Conservation (phyloP, 2,329 filamentous ascomycete genomes). For the Diaporthe velutina region DNA sequence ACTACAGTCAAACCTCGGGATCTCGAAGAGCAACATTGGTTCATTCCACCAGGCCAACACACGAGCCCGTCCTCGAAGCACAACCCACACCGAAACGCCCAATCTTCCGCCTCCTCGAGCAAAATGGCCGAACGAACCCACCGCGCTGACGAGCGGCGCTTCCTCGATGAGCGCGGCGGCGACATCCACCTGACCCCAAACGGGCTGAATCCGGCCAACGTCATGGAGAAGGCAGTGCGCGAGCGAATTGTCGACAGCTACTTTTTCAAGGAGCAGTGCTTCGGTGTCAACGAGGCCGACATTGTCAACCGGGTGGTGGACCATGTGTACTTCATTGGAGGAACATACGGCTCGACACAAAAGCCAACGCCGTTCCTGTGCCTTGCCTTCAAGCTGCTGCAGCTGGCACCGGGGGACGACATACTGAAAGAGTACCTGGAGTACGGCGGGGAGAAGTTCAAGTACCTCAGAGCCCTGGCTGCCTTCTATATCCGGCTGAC, state of each 20-base stretch:
- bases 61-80: background rate
- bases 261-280: constrained; percentile 99
- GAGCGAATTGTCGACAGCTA: constrained; percentile 96
- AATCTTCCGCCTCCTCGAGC: background rate
- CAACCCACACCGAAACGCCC: background rate
- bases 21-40: background rate
- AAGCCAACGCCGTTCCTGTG: constrained; percentile 94
- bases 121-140: constrained; percentile 55
- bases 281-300: constrained; percentile 87
- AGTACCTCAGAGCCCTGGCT: constrained; percentile 90
- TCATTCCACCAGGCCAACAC: background rate
- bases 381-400: constrained; percentile 92
- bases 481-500: constrained; percentile 95
- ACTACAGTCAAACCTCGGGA: background rate
- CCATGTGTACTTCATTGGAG: constrained; percentile 84
- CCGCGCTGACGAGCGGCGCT: constrained; percentile 82
- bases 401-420: constrained; percentile 84
- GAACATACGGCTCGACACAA: constrained; percentile 86
- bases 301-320: constrained; percentile 92
- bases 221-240: constrained; percentile 94
- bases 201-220: constrained; percentile 92
- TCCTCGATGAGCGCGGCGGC: constrained; percentile 93
- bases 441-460: constrained; percentile 81
- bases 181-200: constrained; percentile 81
- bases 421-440: constrained; percentile 85